Evolutionary conservation across 345 rosid genomes (phyloP).

Genomic region (Syzygium aromaticum): DNA sequence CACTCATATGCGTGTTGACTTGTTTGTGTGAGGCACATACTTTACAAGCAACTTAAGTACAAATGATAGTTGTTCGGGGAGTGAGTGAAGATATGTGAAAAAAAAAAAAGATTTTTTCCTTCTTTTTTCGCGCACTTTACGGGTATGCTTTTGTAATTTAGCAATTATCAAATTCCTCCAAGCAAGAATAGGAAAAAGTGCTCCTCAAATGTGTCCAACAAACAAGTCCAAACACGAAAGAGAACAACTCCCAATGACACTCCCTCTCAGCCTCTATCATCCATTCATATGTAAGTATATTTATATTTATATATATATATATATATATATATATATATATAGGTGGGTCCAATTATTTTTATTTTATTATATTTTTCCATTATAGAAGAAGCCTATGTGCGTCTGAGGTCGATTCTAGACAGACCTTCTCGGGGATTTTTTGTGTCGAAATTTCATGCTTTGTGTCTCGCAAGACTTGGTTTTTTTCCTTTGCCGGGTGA

Average conservation of each 20-base stretch:
- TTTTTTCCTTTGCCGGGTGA: background rate
- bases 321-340: too few relatives aligned
- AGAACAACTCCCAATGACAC: conserved; percentile 3
- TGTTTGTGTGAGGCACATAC: background rate
- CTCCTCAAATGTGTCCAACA: conserved; percentile 5
- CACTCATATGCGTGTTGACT: background rate
- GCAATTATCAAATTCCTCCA: conserved; percentile 10
- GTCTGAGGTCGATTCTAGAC: background rate
- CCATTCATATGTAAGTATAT: background rate
- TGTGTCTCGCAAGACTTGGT: background rate
- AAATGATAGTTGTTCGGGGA: background rate
- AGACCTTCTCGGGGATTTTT: background rate
- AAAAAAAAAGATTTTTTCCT: background rate
- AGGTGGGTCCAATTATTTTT: background rate
- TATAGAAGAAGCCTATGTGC: background rate
- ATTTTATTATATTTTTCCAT: background rate
- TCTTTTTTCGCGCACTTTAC: background rate
- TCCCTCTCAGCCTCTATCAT: background rate
- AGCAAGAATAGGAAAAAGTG: background rate
- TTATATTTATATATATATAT: too few relatives aligned
- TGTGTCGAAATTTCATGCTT: background rate
- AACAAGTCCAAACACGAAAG: conserved; percentile 1
- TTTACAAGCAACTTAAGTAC: background rate
- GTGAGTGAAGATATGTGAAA: background rate
- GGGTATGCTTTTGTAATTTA: conserved; percentile 7